Evolutionary conservation across 257 asterid genomes (phyloP).

Genomic region (Eucommia ulmoides): DNA sequence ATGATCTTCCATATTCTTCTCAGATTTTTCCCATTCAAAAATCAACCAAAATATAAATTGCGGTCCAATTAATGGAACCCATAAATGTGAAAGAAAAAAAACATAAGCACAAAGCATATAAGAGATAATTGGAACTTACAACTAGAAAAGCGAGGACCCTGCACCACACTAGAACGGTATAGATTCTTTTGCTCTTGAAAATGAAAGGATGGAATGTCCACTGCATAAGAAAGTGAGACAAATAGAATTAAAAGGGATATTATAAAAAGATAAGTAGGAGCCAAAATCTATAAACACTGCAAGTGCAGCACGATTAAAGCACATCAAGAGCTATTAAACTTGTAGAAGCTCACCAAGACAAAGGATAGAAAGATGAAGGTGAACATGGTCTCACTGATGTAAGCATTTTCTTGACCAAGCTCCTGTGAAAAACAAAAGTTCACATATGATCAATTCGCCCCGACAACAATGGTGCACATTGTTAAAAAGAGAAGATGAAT

Average conservation of each 20-base stretch:
- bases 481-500: background rate
- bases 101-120: conserved; percentile 1
- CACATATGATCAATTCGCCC: conserved; percentile 1
- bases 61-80: background rate
- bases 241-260: background rate
- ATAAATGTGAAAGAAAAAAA: background rate
- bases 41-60: background rate
- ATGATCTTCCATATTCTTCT: too few relatives aligned
- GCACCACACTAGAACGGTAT: conserved; percentile 97
- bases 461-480: background rate
- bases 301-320: background rate
- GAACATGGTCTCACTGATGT: conserved; percentile 85
- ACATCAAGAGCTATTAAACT: background rate
- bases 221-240: conserved; percentile 35
- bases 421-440: conserved; percentile 41
- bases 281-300: background rate
- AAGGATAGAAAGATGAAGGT: conserved; percentile 65
- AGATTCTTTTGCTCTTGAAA: conserved; percentile 78
- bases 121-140: conserved; percentile 38
- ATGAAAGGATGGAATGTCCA: conserved; percentile 99
- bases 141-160: conserved; percentile 87
- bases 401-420: conserved; percentile 77
- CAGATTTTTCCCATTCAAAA: background rate
- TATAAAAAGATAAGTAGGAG: too few relatives aligned
- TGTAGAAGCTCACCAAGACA: conserved; percentile 51